phyloP scores from a whole-genome alignment of 306 rosid species.

The Sophora flavescens region DNA sequence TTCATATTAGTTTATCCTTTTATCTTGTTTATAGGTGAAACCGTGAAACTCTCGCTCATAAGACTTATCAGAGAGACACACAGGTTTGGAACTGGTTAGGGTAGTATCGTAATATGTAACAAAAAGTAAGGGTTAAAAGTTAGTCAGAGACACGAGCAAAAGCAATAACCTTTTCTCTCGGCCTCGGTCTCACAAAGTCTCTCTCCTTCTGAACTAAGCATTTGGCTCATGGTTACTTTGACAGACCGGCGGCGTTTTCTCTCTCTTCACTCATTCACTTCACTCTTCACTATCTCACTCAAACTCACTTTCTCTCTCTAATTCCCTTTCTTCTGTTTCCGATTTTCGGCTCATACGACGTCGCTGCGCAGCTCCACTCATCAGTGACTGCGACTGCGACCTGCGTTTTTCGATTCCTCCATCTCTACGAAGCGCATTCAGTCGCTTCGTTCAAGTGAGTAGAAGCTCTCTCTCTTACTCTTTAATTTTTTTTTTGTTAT shows the following conservation, averaged over 20 bases:
- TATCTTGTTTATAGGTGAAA: too few species aligned
- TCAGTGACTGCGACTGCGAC: neutral
- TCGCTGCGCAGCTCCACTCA: conserved; percentile 19
- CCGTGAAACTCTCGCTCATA: too few species aligned
- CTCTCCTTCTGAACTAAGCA: conserved; percentile 38
- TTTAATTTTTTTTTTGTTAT: neutral
- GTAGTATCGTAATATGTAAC: conserved; percentile 37
- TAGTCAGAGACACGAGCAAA: conserved; percentile 42
- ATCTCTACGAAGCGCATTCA: neutral
- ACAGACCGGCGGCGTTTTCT: conserved; percentile 52
- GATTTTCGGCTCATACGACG: neutral
- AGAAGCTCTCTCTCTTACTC: neutral
- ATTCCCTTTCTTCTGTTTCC: neutral
- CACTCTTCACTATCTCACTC: neutral
- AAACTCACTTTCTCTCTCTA: neutral
- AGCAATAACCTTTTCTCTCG: conserved; percentile 24
- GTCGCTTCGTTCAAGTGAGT: conserved; percentile 17
- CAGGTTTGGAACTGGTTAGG: conserved; percentile 2
- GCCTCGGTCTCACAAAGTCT: conserved; percentile 39
- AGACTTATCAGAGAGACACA: too few species aligned
- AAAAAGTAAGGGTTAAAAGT: conserved; percentile 34
- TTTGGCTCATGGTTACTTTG: conserved; percentile 45
- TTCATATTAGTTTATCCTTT: too few species aligned
- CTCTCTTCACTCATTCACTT: neutral
- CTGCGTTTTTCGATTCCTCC: neutral